Evolutionary conservation across 2,329 filamentous ascomycete species (phyloP).

Genomic region (Arachnomyces sp.): DNA sequence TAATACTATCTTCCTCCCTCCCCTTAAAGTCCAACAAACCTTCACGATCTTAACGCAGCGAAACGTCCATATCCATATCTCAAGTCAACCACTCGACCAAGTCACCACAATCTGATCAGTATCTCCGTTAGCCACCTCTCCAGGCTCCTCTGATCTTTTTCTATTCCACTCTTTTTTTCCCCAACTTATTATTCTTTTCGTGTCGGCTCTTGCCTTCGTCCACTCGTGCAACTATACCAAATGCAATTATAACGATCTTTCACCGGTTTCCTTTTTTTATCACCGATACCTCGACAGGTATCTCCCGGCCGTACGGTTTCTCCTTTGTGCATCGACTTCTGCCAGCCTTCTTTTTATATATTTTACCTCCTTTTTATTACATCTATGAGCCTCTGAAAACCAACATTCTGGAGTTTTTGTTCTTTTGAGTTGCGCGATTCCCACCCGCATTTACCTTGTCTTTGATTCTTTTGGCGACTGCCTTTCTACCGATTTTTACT

Average conservation of each 20-base stretch:
- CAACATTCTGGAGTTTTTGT: slow-evolving; percentile 29
- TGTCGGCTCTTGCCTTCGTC: slow-evolving; percentile 11
- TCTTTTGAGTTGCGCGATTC: slow-evolving; percentile 3
- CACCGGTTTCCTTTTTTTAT: slow-evolving; percentile 7
- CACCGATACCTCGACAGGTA: slow-evolving; percentile 17
- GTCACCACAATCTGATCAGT: too few relatives aligned
- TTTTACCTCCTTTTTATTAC: slow-evolving; percentile 3
- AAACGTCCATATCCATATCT: too few relatives aligned
- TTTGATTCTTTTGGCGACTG: slow-evolving; percentile 11
- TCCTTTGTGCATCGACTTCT: slow-evolving; percentile 8
- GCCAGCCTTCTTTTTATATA: slow-evolving; percentile 1
- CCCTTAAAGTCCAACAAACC: slow-evolving; percentile 2
- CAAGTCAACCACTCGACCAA: too few relatives aligned
- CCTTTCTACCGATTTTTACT: slow-evolving; percentile 16
- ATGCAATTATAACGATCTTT: slow-evolving; percentile 17
- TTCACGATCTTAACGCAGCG: too few relatives aligned
- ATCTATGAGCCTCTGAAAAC: slow-evolving; percentile 33
- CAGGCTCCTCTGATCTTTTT: slow-evolving; percentile 14
- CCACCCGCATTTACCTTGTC: neutral
- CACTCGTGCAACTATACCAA: slow-evolving; percentile 8
- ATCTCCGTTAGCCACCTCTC: too few relatives aligned
- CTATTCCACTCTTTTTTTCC: slow-evolving; percentile 25
- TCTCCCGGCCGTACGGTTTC: slow-evolving; percentile 18
- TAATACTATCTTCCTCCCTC: slow-evolving; percentile 6
- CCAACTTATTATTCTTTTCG: slow-evolving; percentile 26